Conservation (phyloP, 2,329 filamentous ascomycete genomes). For the Aspergillus sp. region DNA sequence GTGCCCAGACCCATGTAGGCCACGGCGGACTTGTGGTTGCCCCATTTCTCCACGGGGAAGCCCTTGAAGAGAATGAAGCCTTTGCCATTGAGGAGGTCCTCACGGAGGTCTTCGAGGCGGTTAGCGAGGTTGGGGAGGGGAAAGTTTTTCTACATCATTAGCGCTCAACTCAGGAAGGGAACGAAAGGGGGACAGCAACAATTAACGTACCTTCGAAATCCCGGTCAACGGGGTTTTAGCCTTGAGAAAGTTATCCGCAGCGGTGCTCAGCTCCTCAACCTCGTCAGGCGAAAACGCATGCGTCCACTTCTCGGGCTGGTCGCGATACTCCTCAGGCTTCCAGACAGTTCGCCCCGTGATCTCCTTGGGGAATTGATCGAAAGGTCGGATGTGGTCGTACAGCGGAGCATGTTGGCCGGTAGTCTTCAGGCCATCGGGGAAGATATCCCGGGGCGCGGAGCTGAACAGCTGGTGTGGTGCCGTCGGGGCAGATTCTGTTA, state of each 20-base stretch:
- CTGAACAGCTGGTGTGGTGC: constrained; percentile 31
- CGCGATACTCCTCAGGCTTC: constrained; percentile 56
- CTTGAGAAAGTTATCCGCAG: constrained; percentile 62
- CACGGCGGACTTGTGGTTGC: constrained; percentile 67
- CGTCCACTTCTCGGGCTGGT: constrained; percentile 61
- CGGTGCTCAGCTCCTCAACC: constrained; percentile 56
- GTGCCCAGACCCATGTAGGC: constrained; percentile 87
- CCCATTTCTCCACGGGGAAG: constrained; percentile 69
- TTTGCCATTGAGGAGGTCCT: constrained; percentile 70
- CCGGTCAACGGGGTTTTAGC: constrained; percentile 60
- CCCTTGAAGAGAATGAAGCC: constrained; percentile 87
- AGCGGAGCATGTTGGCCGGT: constrained; percentile 65
- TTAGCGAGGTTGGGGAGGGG: constrained; percentile 48
- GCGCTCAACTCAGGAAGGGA: too few species aligned
- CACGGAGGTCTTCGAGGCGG: constrained; percentile 49
- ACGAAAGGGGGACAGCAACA: too few species aligned
- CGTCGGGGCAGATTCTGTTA: constrained; percentile 29
- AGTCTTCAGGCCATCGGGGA: constrained; percentile 59
- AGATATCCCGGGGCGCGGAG: constrained; percentile 40
- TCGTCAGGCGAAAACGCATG: constrained; percentile 61
- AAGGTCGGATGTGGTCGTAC: constrained; percentile 57
- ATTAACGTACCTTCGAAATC: constrained; percentile 49
- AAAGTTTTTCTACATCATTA: constrained; percentile 45
- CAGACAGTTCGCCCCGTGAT: constrained; percentile 67
- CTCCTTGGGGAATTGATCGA: constrained; percentile 60